Base-by-base conservation (phyloP, 108 stramenopile species). In the Aurantiochytrium sp. region DNA sequence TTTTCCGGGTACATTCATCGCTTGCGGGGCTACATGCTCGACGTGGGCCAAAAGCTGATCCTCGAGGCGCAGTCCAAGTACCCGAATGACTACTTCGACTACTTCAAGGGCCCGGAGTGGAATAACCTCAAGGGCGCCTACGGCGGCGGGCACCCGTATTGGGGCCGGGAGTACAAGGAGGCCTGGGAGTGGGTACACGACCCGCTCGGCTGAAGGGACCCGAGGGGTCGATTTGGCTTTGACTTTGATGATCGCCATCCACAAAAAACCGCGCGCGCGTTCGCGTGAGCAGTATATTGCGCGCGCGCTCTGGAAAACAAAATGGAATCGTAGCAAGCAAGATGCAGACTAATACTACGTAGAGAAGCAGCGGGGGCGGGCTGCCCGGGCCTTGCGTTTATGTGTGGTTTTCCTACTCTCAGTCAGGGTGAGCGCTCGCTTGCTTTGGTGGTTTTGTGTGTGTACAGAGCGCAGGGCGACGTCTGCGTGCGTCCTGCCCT, bases 161-260 rank as follows among this genome's bases (percentile, higher is more conserved):
- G 73, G 73, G 73, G 73, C 4, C 73, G 73, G 10, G 73, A 81
- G 45, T 81, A 81, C 73, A 81, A 81, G 73, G 73, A 81, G 27
- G 36, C 73, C n/a, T 81, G 73, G 73, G 73, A 81, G 39, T 81
- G 39, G 42, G 73, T 81, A 21, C 45, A 81, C 39, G 73, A 81
- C 39, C 73, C 73, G 39, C 73, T 81, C 32, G 73, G 73, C n/a
- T 81, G 59, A 34, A 27, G 19, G 19, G 8, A 4, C 27, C 10
- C 10, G 6, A 54, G 53, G 21, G 21, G 53, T 54, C 53, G 53
- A 12, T 54, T 54, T 19, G 53, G 21, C 17, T 19, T 54, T 19
- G 53, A 12, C 53, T 19, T 54, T 54, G 12, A 19, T 54, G 12
- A 19, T 19, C 12, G 12, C 17, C 53, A 19, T 54, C 21, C 17